phyloP scores from a whole-genome alignment of 139 green algal species.

The Prasinococcaceae sp. region DNA sequence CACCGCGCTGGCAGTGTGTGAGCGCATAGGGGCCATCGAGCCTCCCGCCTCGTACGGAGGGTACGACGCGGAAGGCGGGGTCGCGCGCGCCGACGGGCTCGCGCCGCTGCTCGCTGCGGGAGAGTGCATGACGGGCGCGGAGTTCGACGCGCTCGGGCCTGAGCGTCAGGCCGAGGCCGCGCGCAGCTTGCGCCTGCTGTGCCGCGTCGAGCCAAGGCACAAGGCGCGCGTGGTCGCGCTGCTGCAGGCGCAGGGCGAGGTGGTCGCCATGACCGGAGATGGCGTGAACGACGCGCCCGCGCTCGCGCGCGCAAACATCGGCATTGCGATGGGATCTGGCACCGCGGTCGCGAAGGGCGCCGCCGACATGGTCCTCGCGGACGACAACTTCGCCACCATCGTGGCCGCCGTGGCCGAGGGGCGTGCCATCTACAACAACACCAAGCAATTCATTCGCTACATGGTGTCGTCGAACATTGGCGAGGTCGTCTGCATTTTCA shows the following conservation, averaged over 20 bases:
- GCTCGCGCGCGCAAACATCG: constrained; percentile 33
- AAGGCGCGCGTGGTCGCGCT: constrained; percentile 31
- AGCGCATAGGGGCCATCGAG: constrained; percentile 20
- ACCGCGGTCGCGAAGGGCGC: constrained; percentile 34
- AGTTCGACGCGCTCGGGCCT: constrained; percentile 28
- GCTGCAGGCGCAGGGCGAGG: constrained; percentile 19
- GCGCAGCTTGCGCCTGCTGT: constrained; percentile 11
- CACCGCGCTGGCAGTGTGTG: constrained; percentile 27
- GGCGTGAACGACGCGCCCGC: constrained; percentile 41
- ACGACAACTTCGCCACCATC: constrained; percentile 41
- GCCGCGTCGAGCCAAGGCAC: constrained; percentile 31
- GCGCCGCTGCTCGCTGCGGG: not conserved
- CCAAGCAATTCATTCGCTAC: constrained; percentile 42
- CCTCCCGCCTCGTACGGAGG: not conserved
- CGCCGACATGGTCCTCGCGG: constrained; percentile 36
- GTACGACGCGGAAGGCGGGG: too few species aligned
- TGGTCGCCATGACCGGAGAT: constrained; percentile 42
- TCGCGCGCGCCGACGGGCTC: too few species aligned
- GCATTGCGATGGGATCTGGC: constrained; percentile 36
- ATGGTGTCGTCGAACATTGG: constrained; percentile 45
- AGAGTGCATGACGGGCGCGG: constrained; percentile 16
- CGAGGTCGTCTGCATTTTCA: constrained; percentile 42
- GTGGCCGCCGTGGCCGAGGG: constrained; percentile 36
- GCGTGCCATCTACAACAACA: constrained; percentile 41
- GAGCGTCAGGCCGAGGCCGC: constrained; percentile 4